Evolutionary conservation across 2,329 filamentous ascomycete genomes (phyloP).

Genomic region (Phialocephala subalpina): DNA sequence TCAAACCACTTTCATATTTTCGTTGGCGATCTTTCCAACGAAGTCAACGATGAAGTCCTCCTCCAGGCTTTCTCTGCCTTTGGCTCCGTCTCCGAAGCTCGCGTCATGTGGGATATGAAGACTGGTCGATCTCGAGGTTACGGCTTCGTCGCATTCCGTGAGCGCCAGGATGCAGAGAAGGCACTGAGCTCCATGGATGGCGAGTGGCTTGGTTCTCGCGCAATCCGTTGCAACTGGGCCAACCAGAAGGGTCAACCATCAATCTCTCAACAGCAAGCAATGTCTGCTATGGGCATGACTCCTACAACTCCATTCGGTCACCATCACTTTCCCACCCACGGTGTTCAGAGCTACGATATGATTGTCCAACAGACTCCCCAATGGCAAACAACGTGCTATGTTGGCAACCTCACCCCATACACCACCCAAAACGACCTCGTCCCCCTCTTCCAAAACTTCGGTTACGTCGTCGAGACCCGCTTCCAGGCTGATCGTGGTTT

Average conservation of each 20-base stretch:
- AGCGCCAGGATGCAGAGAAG: constrained; percentile 93
- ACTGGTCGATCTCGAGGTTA: constrained; percentile 97
- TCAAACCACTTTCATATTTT: constrained; percentile 99
- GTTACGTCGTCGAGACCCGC: constrained; percentile 94
- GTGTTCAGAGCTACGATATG: constrained; percentile 97
- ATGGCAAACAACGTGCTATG: constrained; percentile 99
- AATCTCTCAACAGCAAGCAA: constrained; percentile 95
- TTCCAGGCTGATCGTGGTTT: constrained; percentile 99
- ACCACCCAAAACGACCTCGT: constrained; percentile 96
- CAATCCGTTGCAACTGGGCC: constrained; percentile 99
- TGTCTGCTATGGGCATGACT: constrained; percentile 98
- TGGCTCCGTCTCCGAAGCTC: constrained; percentile 93
- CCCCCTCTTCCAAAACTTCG: constrained; percentile 98
- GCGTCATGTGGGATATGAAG: constrained; percentile 99
- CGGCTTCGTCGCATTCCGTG: constrained; percentile 96
- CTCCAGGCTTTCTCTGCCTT: constrained; percentile 95
- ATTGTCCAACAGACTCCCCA: constrained; percentile 92
- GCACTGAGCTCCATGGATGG: constrained; percentile 98
- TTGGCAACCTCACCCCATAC: constrained; percentile 97
- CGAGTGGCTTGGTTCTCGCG: constrained; percentile 97
- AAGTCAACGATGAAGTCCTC: constrained; percentile 97
- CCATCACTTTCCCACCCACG: constrained; percentile 97
- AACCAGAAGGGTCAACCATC: constrained; percentile 99
- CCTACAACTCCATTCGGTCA: constrained; percentile 96
- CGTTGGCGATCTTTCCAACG: constrained; percentile 95